Base-by-base conservation (phyloP, 495 filamentous ascomycete species). In the Penicillium soppii region DNA sequence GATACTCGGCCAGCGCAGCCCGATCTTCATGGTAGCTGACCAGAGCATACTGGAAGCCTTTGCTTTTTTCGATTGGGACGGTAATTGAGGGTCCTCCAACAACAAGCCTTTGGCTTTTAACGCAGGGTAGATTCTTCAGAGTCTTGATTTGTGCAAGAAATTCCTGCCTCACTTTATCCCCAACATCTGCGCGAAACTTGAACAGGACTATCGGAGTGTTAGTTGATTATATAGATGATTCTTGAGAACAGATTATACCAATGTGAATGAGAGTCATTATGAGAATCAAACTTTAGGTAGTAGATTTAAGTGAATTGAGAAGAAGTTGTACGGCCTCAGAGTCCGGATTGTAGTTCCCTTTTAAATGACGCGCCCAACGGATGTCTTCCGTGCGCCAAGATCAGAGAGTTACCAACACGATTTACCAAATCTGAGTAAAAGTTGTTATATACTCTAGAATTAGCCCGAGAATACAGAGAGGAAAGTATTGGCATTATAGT, bases 41-140 rank as follows among this genome's bases (percentile, higher is more conserved):
- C 5, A 77, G 62, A 10, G 67, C 68, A 54, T 67, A 72, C 38
- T 79, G 66, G 35, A 73, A 79, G 1, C 73, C 72, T 53, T 79
- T 72, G 58, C 73, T 76, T 25, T 71, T 67, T 27, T 72, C 72
- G 10, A 67, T 65, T 7, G 73, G 75, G 15, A 68, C 62, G 3
- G 75, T 77, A 9, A 77, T 64, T 1, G 72, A 74, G 0, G 73
- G 75, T 13, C 73, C 70, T 10, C 74, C 73, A 10, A 77, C 72
- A 20, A 77, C 57, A 6, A 77, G 68, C 5, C 69, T 63, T 21
- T 68, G 65, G 10, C 61, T 56, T 41, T 73, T 67, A 23, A 77
- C 74, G 26, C 63, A 75, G 5, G 67, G 42, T 4, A 77, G 54
- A 8, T 41, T 52, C 32, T 72, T 75, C n/a, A 79, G 58, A 6